phyloP scores from a whole-genome alignment of 768 basidiomycete genomes.

The Pholiota molesta region DNA sequence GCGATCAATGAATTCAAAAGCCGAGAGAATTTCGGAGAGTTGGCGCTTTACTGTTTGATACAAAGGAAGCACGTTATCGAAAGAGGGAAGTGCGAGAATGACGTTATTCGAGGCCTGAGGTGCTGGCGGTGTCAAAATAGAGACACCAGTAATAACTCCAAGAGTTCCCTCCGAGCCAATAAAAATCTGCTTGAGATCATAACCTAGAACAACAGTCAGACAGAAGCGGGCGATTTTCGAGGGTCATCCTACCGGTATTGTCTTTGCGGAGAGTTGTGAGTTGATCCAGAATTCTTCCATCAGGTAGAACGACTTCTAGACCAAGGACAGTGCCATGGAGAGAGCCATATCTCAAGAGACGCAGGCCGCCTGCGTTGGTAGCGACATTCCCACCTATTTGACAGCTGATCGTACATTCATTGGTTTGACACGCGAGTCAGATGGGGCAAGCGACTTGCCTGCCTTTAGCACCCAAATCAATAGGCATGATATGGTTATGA shows the following conservation, averaged over 20 bases:
- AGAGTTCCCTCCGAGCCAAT: constrained; percentile 98
- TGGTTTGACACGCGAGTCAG: constrained; percentile 8
- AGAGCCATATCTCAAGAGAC: constrained; percentile 92
- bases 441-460: constrained; percentile 50
- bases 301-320: constrained; percentile 92
- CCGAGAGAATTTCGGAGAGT: constrained; percentile 93
- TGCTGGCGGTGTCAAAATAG: constrained; percentile 87
- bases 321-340: constrained; percentile 95
- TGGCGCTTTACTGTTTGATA: constrained; percentile 81
- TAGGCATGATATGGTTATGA: constrained; percentile 93
- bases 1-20: constrained; percentile 95
- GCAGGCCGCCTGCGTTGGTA: constrained; percentile 97
- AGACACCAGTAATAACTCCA: constrained; percentile 93
- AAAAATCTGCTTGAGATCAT: constrained; percentile 97
- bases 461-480: constrained; percentile 95
- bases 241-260: constrained; percentile 75
- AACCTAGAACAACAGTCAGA: constrained; percentile 55
- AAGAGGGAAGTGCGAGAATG: constrained; percentile 86
- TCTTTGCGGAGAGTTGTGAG: constrained; percentile 93
- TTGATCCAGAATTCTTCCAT: constrained; percentile 89
- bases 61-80: constrained; percentile 84
- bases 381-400: constrained; percentile 98
- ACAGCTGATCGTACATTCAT: constrained; percentile 55
- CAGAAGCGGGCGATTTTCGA: constrained; percentile 1
- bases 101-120: constrained; percentile 88